phyloP scores from a whole-genome alignment of 768 basidiomycete genomes.

The Scleroderma bovista region DNA sequence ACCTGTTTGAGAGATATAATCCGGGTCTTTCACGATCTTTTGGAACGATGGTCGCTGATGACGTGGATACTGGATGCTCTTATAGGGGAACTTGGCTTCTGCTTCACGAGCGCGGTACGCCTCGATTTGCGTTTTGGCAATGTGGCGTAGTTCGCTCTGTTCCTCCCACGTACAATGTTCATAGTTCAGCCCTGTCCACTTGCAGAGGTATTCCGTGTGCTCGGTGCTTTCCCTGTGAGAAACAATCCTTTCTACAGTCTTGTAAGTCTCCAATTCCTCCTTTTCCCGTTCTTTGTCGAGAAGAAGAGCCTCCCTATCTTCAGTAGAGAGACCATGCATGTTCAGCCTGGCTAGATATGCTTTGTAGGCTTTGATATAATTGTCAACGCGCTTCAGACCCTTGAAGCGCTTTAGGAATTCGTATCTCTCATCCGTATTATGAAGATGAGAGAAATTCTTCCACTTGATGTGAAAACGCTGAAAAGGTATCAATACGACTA shows the following conservation, averaged over 20 bases:
- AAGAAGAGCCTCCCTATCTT: slow-evolving; percentile 85
- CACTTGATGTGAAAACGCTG: slow-evolving; percentile 99
- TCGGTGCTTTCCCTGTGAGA: slow-evolving; percentile 60
- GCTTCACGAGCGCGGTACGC: slow-evolving; percentile 73
- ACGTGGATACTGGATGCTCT: slow-evolving; percentile 64
- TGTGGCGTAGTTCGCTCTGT: slow-evolving; percentile 70
- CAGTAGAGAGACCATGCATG: slow-evolving; percentile 64
- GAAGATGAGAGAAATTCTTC: slow-evolving; percentile 96
- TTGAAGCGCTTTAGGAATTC: slow-evolving; percentile 93
- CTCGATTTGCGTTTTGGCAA: slow-evolving; percentile 73
- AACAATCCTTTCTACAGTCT: slow-evolving; percentile 88
- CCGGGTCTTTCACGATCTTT: slow-evolving; percentile 84
- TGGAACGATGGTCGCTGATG: slow-evolving; percentile 71
- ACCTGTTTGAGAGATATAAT: slow-evolving; percentile 72
- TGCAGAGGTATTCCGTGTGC: slow-evolving; percentile 87
- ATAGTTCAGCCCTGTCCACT: slow-evolving; percentile 93
- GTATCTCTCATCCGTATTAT: slow-evolving; percentile 99
- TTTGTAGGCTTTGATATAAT: slow-evolving; percentile 94
- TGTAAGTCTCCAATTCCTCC: slow-evolving; percentile 87
- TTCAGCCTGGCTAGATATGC: slow-evolving; percentile 60
- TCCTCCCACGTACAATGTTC: slow-evolving; percentile 96
- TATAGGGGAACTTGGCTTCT: slow-evolving; percentile 79
- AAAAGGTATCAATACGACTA: slow-evolving; percentile 7
- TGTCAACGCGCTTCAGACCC: slow-evolving; percentile 96
- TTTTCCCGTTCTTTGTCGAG: slow-evolving; percentile 89